These are phyloP conservation scores for Metschnikowia similis DNA, from an alignment of 805 yeast species.

Conservation along the genomic window DNA sequence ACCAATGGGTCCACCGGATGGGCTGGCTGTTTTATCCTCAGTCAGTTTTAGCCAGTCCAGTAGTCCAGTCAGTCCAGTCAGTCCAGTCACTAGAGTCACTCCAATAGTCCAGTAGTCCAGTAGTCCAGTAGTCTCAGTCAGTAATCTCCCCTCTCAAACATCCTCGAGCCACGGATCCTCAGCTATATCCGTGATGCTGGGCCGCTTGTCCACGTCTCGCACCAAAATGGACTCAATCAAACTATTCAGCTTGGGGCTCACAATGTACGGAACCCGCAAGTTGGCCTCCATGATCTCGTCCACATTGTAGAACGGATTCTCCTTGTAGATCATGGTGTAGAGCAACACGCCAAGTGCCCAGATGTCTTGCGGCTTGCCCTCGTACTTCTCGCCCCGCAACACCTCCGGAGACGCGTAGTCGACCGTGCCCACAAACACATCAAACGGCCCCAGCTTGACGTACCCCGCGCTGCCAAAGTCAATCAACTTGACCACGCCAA, in stretches of 20 bases:
- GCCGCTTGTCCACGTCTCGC: constrained; percentile 64
- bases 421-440: constrained; percentile 94
- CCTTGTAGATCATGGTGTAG: constrained; percentile 87
- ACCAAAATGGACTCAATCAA: constrained; percentile 64
- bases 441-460: constrained; percentile 87
- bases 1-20: no score
- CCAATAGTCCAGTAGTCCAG: no score
- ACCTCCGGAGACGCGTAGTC: constrained; percentile 99
- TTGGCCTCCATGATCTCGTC: constrained; percentile 95
- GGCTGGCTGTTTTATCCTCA: no score
- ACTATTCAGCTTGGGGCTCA: constrained; percentile 56
- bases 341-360: constrained; percentile 95
- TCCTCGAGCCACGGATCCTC: constrained; percentile 60
- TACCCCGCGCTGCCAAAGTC: constrained; percentile 97
- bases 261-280: constrained; percentile 62
- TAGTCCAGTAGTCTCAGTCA: no score
- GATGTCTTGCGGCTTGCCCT: constrained; percentile 91
- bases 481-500: constrained; percentile 77
- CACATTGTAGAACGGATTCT: constrained; percentile 91
- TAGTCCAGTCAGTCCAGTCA: no score
- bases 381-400: constrained; percentile 79
- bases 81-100: no score
- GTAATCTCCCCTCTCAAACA: not conserved
- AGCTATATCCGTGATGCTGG: constrained; percentile 66
- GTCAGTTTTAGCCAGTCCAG: no score